Conservation (phyloP, 2,329 filamentous ascomycete genomes). For the Botrytis pseudocinerea region DNA sequence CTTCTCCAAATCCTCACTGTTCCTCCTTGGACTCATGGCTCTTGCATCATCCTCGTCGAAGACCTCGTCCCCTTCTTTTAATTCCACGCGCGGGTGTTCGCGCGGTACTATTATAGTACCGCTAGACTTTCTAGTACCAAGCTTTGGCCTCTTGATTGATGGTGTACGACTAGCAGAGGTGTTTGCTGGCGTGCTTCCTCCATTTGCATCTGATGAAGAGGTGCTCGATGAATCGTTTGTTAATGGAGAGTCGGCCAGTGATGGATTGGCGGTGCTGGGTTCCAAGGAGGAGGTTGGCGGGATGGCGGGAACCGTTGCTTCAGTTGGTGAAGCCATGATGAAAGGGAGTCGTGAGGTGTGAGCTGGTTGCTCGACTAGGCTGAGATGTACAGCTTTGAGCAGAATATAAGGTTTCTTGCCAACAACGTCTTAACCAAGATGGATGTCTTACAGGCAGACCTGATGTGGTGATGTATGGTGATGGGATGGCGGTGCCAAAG, state of each 20-base stretch:
- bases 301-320: conserved; percentile 11
- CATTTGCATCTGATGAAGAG: conserved; percentile 22
- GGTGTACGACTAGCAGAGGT: conserved; percentile 21
- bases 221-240: conserved; percentile 18
- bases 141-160: conserved; percentile 55
- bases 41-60: conserved; percentile 86
- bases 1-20: conserved; percentile 85
- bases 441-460: conserved; percentile 1
- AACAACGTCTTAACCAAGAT: background rate
- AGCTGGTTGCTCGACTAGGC: conserved; percentile 16
- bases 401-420: background rate
- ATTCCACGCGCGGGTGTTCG: conserved; percentile 71
- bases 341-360: conserved; percentile 3
- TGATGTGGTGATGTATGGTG: background rate
- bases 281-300: conserved; percentile 9
- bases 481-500: background rate
- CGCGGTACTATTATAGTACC: conserved; percentile 80
- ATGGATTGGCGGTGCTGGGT: conserved; percentile 15
- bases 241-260: conserved; percentile 16
- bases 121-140: conserved; percentile 75
- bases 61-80: conserved; percentile 62
- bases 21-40: conserved; percentile 90
- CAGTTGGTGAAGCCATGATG: conserved; percentile 21
- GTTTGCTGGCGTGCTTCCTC: conserved; percentile 23
- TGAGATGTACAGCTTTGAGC: conserved; percentile 12